Conservation (phyloP, 2,329 filamentous ascomycete genomes). For the Alternaria longipes region DNA sequence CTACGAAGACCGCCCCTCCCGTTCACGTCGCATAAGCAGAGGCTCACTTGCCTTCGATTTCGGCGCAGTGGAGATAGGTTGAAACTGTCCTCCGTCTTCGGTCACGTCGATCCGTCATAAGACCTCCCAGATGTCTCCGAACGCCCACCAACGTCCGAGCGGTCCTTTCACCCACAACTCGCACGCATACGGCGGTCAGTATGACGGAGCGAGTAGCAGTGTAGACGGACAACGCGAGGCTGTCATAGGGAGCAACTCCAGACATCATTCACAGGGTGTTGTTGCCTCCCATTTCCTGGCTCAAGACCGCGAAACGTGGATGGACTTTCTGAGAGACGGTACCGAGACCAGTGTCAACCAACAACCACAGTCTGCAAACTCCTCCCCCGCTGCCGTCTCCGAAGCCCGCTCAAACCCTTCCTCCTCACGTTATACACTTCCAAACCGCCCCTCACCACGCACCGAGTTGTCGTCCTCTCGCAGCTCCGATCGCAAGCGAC, state of each 20-base stretch:
- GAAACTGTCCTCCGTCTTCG: slow-evolving; percentile 8
- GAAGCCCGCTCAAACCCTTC: slow-evolving; percentile 19
- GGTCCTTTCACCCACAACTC: slow-evolving; percentile 27
- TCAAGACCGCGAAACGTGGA: slow-evolving; percentile 47
- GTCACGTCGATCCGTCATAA: slow-evolving; percentile 4
- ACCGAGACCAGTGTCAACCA: slow-evolving; percentile 25
- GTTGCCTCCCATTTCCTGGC: slow-evolving; percentile 42
- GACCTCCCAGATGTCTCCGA: slow-evolving; percentile 23
- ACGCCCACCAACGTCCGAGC: slow-evolving; percentile 18
- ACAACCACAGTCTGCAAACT: slow-evolving; percentile 13
- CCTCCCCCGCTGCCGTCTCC: slow-evolving; percentile 10
- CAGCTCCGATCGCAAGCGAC: slow-evolving; percentile 48
- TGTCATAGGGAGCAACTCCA: slow-evolving; percentile 10
- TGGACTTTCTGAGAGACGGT: slow-evolving; percentile 44
- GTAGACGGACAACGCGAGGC: slow-evolving; percentile 12
- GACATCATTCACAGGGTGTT: slow-evolving; percentile 30
- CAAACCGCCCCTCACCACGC: slow-evolving; percentile 28
- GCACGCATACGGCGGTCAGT: slow-evolving; percentile 26
- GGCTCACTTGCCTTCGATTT: background rate
- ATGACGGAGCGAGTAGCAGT: slow-evolving; percentile 20
- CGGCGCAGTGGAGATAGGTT: slow-evolving; percentile 1
- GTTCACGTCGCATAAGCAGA: slow-evolving; percentile 9
- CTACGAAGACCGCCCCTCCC: slow-evolving; percentile 17
- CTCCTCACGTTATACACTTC: slow-evolving; percentile 29
- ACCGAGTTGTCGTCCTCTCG: slow-evolving; percentile 32